A percentile compares a stretch with the other conserved stretches of the same genome.
These are phyloP conservation scores for Gymnopilus junonius DNA, from an alignment of 768 basidiomycete genomes.

Conservation along the genomic window DNA sequence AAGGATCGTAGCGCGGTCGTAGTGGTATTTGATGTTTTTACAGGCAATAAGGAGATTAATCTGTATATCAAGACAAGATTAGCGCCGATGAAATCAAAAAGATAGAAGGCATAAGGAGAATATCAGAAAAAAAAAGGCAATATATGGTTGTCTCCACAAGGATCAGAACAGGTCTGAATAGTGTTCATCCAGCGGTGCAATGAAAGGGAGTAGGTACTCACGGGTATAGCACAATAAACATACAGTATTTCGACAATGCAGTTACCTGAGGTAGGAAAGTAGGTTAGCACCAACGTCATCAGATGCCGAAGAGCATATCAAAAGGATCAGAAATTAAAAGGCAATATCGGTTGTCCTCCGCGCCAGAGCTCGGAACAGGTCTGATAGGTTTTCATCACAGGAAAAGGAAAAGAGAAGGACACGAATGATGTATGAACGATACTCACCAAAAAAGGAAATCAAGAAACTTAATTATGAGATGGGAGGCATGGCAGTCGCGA, in stretches of 20 bases:
- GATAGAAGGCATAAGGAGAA: constrained; percentile 6
- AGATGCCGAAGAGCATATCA: constrained; percentile 5
- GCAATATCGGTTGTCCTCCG: constrained; percentile 71
- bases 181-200: constrained; percentile 46
- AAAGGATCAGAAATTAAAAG: constrained; percentile 48
- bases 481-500: constrained; percentile 64
- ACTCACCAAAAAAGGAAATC: constrained; percentile 18
- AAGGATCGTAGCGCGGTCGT: background rate
- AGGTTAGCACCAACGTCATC: constrained; percentile 18
- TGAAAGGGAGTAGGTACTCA: constrained; percentile 37
- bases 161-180: constrained; percentile 73
- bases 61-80: background rate
- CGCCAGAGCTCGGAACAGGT: constrained; percentile 73
- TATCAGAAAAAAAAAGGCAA: constrained; percentile 57
- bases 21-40: constrained; percentile 4
- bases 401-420: constrained; percentile 19
- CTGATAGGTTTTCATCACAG: constrained; percentile 71
- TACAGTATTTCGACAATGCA: constrained; percentile 7
- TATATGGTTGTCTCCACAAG: constrained; percentile 58
- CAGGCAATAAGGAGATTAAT: background rate
- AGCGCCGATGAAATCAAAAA: background rate
- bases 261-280: constrained; percentile 15
- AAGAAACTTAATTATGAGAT: constrained; percentile 31
- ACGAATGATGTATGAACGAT: background rate
- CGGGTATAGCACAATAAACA: constrained; percentile 26